Conservation (phyloP, 2,329 filamentous ascomycete genomes). For the Ophiostoma piceae region DNA sequence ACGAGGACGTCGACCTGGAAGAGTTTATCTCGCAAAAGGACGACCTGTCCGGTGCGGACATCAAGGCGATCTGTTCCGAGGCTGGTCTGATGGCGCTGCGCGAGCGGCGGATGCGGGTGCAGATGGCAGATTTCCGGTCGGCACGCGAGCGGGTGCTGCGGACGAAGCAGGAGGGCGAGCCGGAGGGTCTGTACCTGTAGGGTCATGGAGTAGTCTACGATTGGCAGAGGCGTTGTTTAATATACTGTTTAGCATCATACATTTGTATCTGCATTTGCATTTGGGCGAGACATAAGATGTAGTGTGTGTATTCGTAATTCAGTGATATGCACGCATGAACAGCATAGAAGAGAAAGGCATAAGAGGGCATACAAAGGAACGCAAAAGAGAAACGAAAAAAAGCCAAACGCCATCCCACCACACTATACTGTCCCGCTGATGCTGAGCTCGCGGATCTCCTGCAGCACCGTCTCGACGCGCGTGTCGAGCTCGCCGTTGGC, state of each 20-base stretch:
- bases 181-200: conserved; percentile 97
- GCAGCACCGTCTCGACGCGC: conserved; percentile 88
- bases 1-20: conserved; percentile 94
- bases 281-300: neutral
- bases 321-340: neutral
- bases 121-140: conserved; percentile 95
- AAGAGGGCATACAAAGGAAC: neutral
- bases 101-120: conserved; percentile 93
- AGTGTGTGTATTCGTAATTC: neutral
- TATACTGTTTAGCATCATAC: conserved; percentile 4
- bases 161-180: conserved; percentile 97
- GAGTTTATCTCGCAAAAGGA: conserved; percentile 99
- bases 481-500: conserved; percentile 87
- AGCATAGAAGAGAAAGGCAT: neutral
- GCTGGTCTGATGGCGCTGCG: conserved; percentile 89
- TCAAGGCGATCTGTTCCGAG: conserved; percentile 98
- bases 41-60: conserved; percentile 92
- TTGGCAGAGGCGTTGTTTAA: neutral
- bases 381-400: neutral
- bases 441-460: conserved; percentile 94
- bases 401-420: neutral
- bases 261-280: neutral
- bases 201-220: neutral
- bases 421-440: conserved; percentile 63
- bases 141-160: conserved; percentile 92